A percentile compares a stretch with the other conserved stretches of the same genome.
These are phyloP conservation scores for Artemisia annua DNA, from an alignment of 129 eudicot species.

Conservation along the genomic window DNA sequence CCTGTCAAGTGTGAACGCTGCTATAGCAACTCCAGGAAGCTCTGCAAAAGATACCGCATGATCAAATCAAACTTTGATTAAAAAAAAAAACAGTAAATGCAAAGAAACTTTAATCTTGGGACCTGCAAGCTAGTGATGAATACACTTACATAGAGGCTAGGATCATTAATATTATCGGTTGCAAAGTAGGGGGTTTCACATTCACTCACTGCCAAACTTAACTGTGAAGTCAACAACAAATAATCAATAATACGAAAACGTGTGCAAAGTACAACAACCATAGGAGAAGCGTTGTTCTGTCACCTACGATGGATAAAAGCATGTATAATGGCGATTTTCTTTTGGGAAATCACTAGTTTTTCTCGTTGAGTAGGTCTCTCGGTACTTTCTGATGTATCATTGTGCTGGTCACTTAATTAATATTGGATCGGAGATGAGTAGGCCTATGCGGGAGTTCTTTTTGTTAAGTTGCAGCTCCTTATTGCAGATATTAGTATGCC, in stretches of 20 bases:
- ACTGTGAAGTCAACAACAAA: slow-evolving; percentile 61
- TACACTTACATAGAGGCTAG: slow-evolving; percentile 59
- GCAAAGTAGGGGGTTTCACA: slow-evolving; percentile 30
- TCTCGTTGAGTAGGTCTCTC: not conserved
- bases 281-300: slow-evolving; percentile 11
- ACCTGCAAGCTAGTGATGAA: slow-evolving; percentile 71
- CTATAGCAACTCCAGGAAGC: too few species aligned
- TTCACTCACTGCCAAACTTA: slow-evolving; percentile 44
- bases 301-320: too few species aligned
- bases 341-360: not conserved
- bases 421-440: slow-evolving; percentile 30
- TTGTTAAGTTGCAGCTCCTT: slow-evolving; percentile 49
- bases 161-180: slow-evolving; percentile 20
- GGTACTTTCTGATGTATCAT: not conserved
- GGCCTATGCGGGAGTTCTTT: slow-evolving; percentile 49
- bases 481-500: slow-evolving; percentile 46
- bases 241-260: slow-evolving; percentile 66
- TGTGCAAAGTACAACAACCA: slow-evolving; percentile 60
- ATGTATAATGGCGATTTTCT: not conserved
- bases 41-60: too few species aligned
- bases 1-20: too few species aligned
- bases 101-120: too few species aligned
- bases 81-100: too few species aligned
- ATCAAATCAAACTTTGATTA: too few species aligned
- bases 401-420: not conserved